These are phyloP conservation scores for Vicia sativa DNA, from an alignment of 306 rosid genomes.

Conservation along the genomic window DNA sequence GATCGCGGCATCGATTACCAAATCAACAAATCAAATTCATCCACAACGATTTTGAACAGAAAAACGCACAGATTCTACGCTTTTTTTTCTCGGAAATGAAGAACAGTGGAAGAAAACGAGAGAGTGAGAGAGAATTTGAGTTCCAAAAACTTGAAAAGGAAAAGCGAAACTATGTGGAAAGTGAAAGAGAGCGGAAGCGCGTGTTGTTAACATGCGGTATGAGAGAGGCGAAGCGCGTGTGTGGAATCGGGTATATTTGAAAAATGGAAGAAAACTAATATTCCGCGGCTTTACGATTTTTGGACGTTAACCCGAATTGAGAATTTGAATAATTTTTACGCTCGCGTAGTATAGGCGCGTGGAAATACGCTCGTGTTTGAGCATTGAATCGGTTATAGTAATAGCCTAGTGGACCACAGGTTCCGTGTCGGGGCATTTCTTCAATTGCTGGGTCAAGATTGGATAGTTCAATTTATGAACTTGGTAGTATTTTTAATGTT, in stretches of 20 bases:
- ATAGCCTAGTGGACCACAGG: too few relatives aligned
- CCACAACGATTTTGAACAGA: constrained; percentile 25
- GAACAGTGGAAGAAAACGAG: constrained; percentile 22
- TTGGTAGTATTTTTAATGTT: too few relatives aligned
- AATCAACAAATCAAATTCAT: constrained; percentile 56
- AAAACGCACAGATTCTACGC: neutral
- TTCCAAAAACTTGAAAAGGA: constrained; percentile 6
- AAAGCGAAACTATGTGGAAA: constrained; percentile 32
- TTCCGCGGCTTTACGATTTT: constrained; percentile 14
- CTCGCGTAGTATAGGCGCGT: too few relatives aligned
- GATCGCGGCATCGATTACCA: constrained; percentile 67
- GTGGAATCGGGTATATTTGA: constrained; percentile 27
- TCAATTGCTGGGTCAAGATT: too few relatives aligned
- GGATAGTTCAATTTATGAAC: too few relatives aligned
- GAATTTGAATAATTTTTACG: too few relatives aligned
- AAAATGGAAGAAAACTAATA: constrained; percentile 8
- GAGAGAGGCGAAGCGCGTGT: constrained; percentile 21
- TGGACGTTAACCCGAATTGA: constrained; percentile 1
- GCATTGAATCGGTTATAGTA: too few relatives aligned
- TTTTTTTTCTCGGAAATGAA: constrained; percentile 25
- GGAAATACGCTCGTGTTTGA: too few relatives aligned
- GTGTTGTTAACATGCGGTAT: constrained; percentile 28
- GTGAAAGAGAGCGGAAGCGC: constrained; percentile 45
- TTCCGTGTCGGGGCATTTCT: too few relatives aligned
- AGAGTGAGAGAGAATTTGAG: constrained; percentile 40